Conservation (phyloP, 345 rosid genomes). For the Cardiospermum halicacabum region DNA sequence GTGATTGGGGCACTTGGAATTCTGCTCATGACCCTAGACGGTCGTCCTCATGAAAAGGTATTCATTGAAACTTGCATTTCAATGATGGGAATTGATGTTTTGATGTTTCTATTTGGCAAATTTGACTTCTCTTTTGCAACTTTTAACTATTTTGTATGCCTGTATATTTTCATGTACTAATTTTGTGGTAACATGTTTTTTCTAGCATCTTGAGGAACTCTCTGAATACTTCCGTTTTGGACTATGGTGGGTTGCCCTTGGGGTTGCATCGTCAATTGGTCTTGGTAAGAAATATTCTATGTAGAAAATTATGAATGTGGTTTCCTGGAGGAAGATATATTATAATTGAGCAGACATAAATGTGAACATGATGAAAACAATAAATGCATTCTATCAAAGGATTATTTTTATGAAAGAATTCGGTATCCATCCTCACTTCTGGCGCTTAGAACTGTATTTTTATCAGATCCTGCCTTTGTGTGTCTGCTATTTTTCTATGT, state of each 20-base stretch:
- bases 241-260: constrained; percentile 95
- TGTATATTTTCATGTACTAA: background rate
- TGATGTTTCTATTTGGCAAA: background rate
- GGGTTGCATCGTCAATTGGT: constrained; percentile 98
- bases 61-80: background rate
- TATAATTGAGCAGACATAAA: background rate
- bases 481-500: background rate
- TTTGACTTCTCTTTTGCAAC: background rate
- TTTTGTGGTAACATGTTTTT: constrained; percentile 16
- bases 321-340: background rate
- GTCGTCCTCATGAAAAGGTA: constrained; percentile 91
- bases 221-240: constrained; percentile 57
- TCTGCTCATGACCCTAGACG: constrained; percentile 69
- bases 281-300: constrained; percentile 63
- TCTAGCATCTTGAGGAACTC: constrained; percentile 83
- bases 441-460: background rate
- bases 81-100: background rate
- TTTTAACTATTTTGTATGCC: too few relatives aligned
- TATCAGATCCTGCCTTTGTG: background rate
- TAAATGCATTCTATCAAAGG: background rate
- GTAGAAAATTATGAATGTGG: background rate
- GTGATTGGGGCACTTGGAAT: constrained; percentile 33
- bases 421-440: background rate
- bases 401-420: background rate
- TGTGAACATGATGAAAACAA: background rate